Percentiles rank a stretch among this genome's conserved stretches.
Evolutionary conservation across 2,329 filamentous ascomycete species (phyloP).

Genomic region (Fulvia fulva): DNA sequence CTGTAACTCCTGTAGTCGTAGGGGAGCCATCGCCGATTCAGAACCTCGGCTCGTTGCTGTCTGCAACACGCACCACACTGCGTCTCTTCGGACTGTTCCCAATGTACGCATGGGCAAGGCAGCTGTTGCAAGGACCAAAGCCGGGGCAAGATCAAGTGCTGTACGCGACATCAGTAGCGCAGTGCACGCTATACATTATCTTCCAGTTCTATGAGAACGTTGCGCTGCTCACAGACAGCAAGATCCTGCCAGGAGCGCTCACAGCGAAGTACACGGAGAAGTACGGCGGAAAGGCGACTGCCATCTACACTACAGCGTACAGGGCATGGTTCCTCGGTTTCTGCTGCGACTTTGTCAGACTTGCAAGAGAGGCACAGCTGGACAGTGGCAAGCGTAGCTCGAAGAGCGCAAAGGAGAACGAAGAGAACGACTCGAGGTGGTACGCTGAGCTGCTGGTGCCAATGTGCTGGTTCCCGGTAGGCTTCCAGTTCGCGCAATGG

Average conservation of each 20-base stretch:
- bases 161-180: constrained; percentile 40
- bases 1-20: constrained; percentile 17
- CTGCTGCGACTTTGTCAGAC: constrained; percentile 41
- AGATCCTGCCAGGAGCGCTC: constrained; percentile 35
- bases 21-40: constrained; percentile 29
- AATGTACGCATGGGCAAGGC: constrained; percentile 44
- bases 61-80: constrained; percentile 42
- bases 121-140: constrained; percentile 40
- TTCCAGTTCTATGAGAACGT: constrained; percentile 46
- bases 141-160: constrained; percentile 40
- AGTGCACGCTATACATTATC: constrained; percentile 41
- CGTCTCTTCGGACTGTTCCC: constrained; percentile 43
- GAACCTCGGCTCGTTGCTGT: constrained; percentile 38
- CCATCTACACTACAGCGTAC: constrained; percentile 41
- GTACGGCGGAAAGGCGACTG: constrained; percentile 34
- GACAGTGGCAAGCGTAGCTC: constrained; percentile 34
- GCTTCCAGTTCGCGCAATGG: constrained; percentile 37
- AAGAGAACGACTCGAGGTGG: constrained; percentile 39
- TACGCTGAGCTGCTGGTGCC: constrained; percentile 42
- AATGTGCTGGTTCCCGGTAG: constrained; percentile 43
- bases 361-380: constrained; percentile 42
- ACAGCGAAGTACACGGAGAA: constrained; percentile 34
- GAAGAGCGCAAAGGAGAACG: constrained; percentile 24
- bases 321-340: constrained; percentile 43
- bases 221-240: constrained; percentile 40